These are phyloP conservation scores for Lathyrus tuberosus DNA, from an alignment of 306 rosid genomes.

Conservation along the genomic window DNA sequence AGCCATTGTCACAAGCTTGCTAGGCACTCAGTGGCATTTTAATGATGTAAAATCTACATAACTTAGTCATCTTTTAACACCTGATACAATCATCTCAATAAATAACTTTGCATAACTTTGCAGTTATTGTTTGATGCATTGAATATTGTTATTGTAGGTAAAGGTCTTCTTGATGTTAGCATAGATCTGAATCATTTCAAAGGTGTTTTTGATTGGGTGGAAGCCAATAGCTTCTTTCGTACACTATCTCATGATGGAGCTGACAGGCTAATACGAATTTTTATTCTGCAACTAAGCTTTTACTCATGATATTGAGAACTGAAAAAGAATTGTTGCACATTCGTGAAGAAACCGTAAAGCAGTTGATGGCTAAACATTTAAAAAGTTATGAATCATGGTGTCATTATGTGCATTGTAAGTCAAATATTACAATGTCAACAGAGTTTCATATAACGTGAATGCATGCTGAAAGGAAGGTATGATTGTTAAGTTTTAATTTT, in stretches of 20 bases:
- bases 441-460: slow-evolving; percentile 85
- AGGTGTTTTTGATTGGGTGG: slow-evolving; percentile 93
- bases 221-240: slow-evolving; percentile 85
- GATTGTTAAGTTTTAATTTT: slow-evolving; percentile 22
- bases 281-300: too few relatives aligned
- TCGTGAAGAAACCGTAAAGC: too few relatives aligned
- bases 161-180: slow-evolving; percentile 68
- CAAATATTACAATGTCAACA: slow-evolving; percentile 51
- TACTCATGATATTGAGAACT: too few relatives aligned
- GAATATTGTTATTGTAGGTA: slow-evolving; percentile 51
- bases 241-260: slow-evolving; percentile 82
- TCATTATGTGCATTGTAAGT: too few relatives aligned
- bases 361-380: too few relatives aligned
- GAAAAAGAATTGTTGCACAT: too few relatives aligned
- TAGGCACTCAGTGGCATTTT: slow-evolving; percentile 55
- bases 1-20: too few relatives aligned
- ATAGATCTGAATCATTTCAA: slow-evolving; percentile 69
- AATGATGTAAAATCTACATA: slow-evolving; percentile 60
- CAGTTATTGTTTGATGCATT: slow-evolving; percentile 31
- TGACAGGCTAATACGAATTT: slow-evolving; percentile 30
- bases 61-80: slow-evolving; percentile 72
- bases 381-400: too few relatives aligned
- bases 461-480: slow-evolving; percentile 98
- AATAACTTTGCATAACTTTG: too few relatives aligned
- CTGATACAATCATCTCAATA: slow-evolving; percentile 53